Evolutionary conservation across 2,329 filamentous ascomycete genomes (phyloP).

Genomic region (Fusarium buxicola): DNA sequence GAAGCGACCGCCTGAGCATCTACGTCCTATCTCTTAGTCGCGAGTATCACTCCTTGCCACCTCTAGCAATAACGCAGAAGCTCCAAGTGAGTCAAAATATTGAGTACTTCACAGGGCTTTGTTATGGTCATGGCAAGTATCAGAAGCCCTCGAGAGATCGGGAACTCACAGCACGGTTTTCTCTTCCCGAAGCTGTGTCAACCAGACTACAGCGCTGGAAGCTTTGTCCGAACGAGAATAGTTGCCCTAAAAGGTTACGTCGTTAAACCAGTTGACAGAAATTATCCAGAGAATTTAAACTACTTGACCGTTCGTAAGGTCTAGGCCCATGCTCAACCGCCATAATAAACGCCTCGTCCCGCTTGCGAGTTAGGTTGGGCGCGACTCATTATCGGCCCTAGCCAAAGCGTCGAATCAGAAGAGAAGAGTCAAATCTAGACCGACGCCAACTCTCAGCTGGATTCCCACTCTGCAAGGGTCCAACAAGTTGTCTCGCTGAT

Average conservation of each 20-base stretch:
- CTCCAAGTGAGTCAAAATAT: too few relatives aligned
- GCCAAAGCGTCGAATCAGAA: slow-evolving; percentile 8
- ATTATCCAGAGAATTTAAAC: neutral
- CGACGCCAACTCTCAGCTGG: slow-evolving; percentile 9
- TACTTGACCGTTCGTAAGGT: neutral
- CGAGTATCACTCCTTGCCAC: too few relatives aligned
- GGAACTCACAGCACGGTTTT: too few relatives aligned
- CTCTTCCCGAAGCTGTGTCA: too few relatives aligned
- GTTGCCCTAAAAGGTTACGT: neutral
- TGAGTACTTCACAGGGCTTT: too few relatives aligned
- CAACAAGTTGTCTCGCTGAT: neutral
- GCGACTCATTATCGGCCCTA: neutral
- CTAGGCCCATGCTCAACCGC: slow-evolving; percentile 1
- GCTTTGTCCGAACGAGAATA: too few relatives aligned
- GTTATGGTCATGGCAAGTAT: too few relatives aligned
- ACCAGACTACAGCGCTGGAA: too few relatives aligned
- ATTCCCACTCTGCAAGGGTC: slow-evolving; percentile 1
- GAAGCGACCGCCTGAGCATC: too few relatives aligned
- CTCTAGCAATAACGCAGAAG: too few relatives aligned
- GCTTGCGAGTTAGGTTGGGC: neutral
- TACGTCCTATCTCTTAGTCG: too few relatives aligned
- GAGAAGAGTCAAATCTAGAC: neutral
- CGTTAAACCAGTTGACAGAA: neutral
- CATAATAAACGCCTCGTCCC: neutral
- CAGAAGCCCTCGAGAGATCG: too few relatives aligned